Evolutionary conservation across 2,329 filamentous ascomycete genomes (phyloP), one percentile per base, ranked within the genome.

Genomic region (Didymella keratinophila): DNA sequence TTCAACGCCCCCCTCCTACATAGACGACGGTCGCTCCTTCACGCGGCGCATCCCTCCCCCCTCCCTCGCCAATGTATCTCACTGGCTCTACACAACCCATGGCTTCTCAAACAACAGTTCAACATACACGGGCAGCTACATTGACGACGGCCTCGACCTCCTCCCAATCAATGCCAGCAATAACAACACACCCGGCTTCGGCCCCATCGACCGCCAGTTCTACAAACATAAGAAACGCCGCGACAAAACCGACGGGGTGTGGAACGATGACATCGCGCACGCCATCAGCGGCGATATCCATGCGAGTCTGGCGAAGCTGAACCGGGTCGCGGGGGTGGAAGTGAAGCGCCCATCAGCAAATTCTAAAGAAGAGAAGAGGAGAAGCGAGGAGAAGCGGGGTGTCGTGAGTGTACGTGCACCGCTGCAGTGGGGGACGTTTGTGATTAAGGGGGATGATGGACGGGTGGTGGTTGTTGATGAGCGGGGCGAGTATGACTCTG

Each of bases 91-190:
- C 9, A 23, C 10, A n/a, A 46, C 53, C 16, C 27, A 18, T 25
- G n/a, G 30, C 9, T 30, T 21, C n/a, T 16, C 45, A 30, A 18
- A 30, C 55, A 3, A 34, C 48, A 11, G n/a, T n/a, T 67, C 68
- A 9, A 34, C 49, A 2, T 71, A 70, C 46, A 68, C 66, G 4
- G 63, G 65, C 18, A 73, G 70, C 55, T 73, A 62, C 45, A 25
- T 74, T 30, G 73, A 75, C 54, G 72, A 74, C 44, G 65, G 68
- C 21, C 63, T 60, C n/a, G 69, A 74, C 49, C 60, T 71, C 30
- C 49, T 64, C 1, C 32, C 47, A 0, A 52, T 49, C 36, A 11
- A 20, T 3, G 11, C 51, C 36, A 8, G n/a, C 3, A 18, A n/a
- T 11, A 36, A 36, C 14, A 36, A 36, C 14, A 9, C 37, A 12